Conservation (phyloP, 1,284 basidiomycete species). For the Cryptococcus hybrid region DNA sequence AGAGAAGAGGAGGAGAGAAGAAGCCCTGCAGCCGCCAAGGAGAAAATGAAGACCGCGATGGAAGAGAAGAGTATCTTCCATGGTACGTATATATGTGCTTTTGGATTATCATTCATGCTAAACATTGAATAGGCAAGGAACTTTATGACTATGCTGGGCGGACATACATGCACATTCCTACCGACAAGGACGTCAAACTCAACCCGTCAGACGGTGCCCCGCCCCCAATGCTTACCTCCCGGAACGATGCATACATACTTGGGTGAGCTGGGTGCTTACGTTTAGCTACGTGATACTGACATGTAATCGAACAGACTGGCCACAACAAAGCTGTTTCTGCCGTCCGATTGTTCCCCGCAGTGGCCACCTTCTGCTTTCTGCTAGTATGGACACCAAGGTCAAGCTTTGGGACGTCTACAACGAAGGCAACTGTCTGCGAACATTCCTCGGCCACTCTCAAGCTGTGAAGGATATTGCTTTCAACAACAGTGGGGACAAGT, state of each 20-base stretch:
- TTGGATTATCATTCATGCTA: constrained; percentile 1
- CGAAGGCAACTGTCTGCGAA: constrained; percentile 92
- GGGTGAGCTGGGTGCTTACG: constrained; percentile 44
- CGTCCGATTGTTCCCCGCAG: constrained; percentile 89
- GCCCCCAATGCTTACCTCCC: constrained; percentile 91
- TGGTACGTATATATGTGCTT: constrained; percentile 49
- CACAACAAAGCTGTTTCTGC: constrained; percentile 97
- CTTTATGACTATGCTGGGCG: constrained; percentile 97
- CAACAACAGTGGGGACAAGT: constrained; percentile 84
- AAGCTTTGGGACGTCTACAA: constrained; percentile 99
- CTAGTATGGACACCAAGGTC: constrained; percentile 98
- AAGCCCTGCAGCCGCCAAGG: constrained; percentile 59
- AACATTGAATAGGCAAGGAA: constrained; percentile 62
- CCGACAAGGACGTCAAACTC: constrained; percentile 62
- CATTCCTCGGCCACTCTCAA: constrained; percentile 93
- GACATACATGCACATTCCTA: constrained; percentile 95
- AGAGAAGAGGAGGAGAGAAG: constrained; percentile 56
- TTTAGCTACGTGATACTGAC: neutral
- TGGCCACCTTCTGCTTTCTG: constrained; percentile 89
- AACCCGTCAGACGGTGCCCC: constrained; percentile 67
- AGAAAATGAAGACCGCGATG: constrained; percentile 78
- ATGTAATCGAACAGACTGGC: constrained; percentile 60
- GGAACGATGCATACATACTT: constrained; percentile 93
- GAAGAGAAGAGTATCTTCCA: constrained; percentile 95
- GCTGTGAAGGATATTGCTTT: constrained; percentile 96